Evolutionary conservation across 192 early-diverging fungal species (phyloP), one percentile per base, ranked within the genome.

Genomic region (Coemansia sp.): DNA sequence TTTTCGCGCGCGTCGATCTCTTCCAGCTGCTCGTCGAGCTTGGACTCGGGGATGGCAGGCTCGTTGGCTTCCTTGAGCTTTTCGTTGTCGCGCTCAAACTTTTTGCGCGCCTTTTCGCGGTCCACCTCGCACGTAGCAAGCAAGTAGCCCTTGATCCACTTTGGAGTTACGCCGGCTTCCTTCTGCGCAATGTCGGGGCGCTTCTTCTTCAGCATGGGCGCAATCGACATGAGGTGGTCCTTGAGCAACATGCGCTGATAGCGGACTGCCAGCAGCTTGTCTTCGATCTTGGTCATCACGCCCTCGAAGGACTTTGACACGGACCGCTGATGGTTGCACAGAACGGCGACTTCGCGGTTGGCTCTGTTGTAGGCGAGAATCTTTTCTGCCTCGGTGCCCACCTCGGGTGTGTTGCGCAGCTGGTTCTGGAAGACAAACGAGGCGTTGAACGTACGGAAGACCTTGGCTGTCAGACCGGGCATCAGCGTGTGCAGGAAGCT

Each of bases 391-490:
- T 74, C 76, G 0, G 90, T 86, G 18, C 90, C 92, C 12, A 88
- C 75, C 6, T 45, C 60, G 1, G 88, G 88, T 13, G 93, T 96
- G 64, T 83, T 72, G 52, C 76, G 75, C 25, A 98, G 83, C 77
- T 99, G 88, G 53, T 92, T 82, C 80, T 97, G 94, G 85, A 97
- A 96, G 3, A 93, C 94, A 64, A 85, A 83, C 14, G 95, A 97
- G 7, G 97, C 97, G 68, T 99, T 99, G 79, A 88, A 97, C 23
- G 97, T 99, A 93, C 97, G 95, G 83, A 99, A 99, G 14, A 99
- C 97, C 76, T 99, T 99, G 50, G 95, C 97, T 6, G 94, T 95
- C 53, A 99, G 76, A 6, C 95, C 95, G 13, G 86, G 81, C 95
- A 97, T 97, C 66, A 91, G 87, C 35, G 65, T 87, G 28, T 88